Evolutionary conservation across 2,329 filamentous ascomycete species (phyloP).

Genomic region (Fusarium buharicum): DNA sequence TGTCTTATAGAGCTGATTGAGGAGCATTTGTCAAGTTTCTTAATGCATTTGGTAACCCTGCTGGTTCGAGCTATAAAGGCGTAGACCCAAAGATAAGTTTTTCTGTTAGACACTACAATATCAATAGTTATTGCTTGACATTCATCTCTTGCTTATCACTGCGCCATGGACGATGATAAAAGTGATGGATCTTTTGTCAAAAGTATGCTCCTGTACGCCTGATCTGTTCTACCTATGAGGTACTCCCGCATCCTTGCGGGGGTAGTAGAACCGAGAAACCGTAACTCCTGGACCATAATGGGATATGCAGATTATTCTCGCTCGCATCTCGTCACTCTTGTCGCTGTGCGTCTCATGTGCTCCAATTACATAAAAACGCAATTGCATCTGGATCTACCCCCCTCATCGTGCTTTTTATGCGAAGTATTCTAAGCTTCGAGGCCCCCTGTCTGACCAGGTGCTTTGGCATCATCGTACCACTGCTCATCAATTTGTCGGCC

Average conservation of each 20-base stretch:
- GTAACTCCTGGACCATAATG: constrained; percentile 40
- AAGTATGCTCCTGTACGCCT: constrained; percentile 29
- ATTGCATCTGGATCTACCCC: no score
- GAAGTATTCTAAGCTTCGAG: constrained; percentile 20
- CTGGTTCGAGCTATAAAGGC: no score
- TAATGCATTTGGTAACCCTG: no score
- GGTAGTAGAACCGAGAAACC: constrained; percentile 40
- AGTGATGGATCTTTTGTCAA: constrained; percentile 14
- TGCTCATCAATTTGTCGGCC: constrained; percentile 45
- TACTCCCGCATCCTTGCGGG: constrained; percentile 23
- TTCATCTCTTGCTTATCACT: neutral
- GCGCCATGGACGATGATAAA: neutral
- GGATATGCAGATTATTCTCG: constrained; percentile 28
- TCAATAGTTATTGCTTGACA: no score
- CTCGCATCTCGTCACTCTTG: neutral
- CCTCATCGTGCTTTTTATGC: neutral
- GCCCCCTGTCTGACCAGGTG: constrained; percentile 9
- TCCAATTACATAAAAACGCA: no score
- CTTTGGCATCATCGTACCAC: constrained; percentile 49
- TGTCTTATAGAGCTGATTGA: no score
- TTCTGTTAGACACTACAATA: no score
- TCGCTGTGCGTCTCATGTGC: neutral
- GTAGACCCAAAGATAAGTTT: no score
- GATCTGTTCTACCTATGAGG: constrained; percentile 30
- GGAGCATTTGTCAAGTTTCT: no score